Evolutionary conservation across 202 grass and related monocot genomes (phyloP).

Genomic region (Eragrostis tef): DNA sequence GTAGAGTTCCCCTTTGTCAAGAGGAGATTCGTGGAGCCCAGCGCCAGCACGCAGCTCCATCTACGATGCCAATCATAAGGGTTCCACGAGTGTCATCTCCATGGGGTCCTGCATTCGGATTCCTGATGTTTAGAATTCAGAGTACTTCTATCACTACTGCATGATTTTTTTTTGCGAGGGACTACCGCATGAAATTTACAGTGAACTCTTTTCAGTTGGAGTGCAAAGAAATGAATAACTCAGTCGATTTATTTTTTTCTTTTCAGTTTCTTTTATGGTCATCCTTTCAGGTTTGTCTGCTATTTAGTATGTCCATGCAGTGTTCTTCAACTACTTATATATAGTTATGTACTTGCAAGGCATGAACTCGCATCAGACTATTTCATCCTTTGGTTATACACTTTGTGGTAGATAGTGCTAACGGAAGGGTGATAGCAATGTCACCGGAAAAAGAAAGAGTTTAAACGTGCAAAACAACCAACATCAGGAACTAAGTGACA

Average conservation of each 20-base stretch:
- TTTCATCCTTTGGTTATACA: not conserved
- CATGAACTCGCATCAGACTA: not conserved
- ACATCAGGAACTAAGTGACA: not conserved
- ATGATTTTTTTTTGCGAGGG: too few relatives aligned
- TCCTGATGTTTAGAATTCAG: not conserved
- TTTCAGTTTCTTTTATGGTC: not conserved
- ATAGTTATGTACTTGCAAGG: not conserved
- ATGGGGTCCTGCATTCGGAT: conserved; percentile 24
- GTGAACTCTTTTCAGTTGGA: not conserved
- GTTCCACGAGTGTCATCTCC: conserved; percentile 12
- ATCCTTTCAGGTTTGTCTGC: too few relatives aligned
- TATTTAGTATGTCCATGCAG: too few relatives aligned
- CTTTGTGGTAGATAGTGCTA: not conserved
- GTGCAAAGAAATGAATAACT: too few relatives aligned
- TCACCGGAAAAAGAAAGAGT: not conserved
- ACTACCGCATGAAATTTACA: conserved; percentile 1
- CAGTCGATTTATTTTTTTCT: not conserved
- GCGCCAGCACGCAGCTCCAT: too few relatives aligned
- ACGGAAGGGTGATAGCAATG: not conserved
- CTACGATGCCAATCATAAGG: too few relatives aligned
- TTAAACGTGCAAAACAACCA: not conserved
- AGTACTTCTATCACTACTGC: not conserved
- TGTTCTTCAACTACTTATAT: too few relatives aligned
- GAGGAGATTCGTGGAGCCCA: conserved; percentile 46
- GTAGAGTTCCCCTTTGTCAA: conserved; percentile 10